These are phyloP conservation scores for Pestalotiopsis sp. DNA, from an alignment of 2,329 filamentous ascomycete species.

Conservation along the genomic window DNA sequence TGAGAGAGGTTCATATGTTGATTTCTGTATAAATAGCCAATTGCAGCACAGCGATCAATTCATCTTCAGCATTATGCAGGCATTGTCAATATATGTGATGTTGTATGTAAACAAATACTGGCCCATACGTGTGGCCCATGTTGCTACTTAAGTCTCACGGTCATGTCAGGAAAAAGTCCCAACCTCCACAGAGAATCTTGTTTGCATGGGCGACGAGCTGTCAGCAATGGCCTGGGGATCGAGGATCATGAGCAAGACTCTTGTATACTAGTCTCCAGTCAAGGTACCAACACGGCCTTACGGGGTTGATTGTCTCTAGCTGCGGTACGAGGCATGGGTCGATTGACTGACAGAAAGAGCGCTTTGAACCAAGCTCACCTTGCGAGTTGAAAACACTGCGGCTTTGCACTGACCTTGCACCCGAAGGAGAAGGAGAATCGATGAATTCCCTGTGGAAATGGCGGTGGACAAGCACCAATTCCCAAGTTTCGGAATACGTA, in stretches of 20 bases:
- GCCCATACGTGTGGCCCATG: background rate
- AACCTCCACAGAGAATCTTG: background rate
- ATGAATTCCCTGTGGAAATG: background rate
- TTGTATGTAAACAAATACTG: background rate
- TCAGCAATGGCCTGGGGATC: background rate
- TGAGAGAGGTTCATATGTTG: background rate
- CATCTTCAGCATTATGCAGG: background rate
- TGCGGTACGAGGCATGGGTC: background rate
- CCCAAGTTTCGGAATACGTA: background rate
- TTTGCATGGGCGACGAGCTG: background rate
- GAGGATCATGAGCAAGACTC: background rate
- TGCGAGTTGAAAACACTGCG: background rate
- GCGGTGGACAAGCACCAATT: background rate
- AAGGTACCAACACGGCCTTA: background rate
- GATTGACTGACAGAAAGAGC: background rate
- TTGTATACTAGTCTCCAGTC: background rate
- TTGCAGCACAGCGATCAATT: background rate
- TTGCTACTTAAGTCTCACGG: background rate
- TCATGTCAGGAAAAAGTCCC: background rate
- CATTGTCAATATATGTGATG: background rate
- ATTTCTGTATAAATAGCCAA: background rate
- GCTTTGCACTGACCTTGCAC: background rate
- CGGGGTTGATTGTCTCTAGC: background rate
- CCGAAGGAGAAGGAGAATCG: background rate
- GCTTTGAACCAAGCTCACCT: background rate